Conservation (phyloP, 257 asterid genomes). For the Solanum medicagineum region DNA sequence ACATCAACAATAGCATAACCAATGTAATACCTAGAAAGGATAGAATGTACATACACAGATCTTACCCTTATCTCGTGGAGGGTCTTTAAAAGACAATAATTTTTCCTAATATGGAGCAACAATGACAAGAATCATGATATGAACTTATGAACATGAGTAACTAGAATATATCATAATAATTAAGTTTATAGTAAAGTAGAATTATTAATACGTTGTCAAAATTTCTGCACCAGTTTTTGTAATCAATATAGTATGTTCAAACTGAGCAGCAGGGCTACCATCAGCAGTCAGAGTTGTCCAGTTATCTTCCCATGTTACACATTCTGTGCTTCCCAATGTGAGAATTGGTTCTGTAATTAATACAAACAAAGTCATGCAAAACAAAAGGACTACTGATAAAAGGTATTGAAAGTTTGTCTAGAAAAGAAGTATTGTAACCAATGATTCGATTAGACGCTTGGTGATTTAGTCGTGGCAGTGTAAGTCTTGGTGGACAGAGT, state of each 20-base stretch:
- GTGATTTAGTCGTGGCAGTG: background rate
- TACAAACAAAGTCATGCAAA: background rate
- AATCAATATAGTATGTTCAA: constrained; percentile 89
- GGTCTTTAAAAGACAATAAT: background rate
- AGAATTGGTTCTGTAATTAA: constrained; percentile 76
- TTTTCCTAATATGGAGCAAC: background rate
- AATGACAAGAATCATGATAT: background rate
- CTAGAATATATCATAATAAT: background rate
- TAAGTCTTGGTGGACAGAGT: background rate
- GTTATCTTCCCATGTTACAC: constrained; percentile 93
- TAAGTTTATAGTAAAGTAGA: background rate
- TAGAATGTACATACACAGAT: background rate
- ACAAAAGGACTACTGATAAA: background rate
- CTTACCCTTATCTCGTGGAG: background rate
- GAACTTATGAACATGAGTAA: background rate
- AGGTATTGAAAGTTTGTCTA: background rate
- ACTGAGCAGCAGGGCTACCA: constrained; percentile 96
- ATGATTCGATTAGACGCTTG: background rate
- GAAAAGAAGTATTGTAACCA: background rate
- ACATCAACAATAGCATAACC: background rate
- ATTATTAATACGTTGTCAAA: constrained; percentile 38
- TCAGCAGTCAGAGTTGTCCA: constrained; percentile 96
- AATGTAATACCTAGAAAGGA: accelerated
- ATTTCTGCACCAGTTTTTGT: constrained; percentile 89
- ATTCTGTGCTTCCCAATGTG: constrained; percentile 72